Base-by-base conservation (phyloP, 1,139 yeast species). In the Suhomyces coccinellae region DNA sequence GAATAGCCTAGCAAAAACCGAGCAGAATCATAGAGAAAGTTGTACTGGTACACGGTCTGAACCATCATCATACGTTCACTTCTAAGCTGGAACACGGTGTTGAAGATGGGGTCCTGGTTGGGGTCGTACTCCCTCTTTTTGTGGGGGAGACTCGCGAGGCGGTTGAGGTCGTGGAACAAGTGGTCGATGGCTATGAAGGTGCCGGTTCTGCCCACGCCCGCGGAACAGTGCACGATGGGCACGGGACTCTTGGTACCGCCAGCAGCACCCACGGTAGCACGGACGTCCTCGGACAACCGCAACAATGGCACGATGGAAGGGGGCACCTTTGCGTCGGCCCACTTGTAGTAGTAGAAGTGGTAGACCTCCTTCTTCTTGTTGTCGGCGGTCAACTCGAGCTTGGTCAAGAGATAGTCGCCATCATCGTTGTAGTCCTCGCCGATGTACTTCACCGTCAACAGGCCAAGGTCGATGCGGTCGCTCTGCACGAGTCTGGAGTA, bases 201-300 rank as follows among this genome's bases (percentile, higher is more conserved):
- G 1, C 95, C 95, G 0, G 95, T 82, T 47, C 95, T 69, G 5
- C 95, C 95, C 16, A 87, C 90, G 0, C 95, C 95, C 0, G 95
- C 95, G 2, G 93, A 85, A 56, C 95, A 87, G 59, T 87, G 95
- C 2, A 85, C 83, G 8, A 75, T 65, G 2, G 80, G 80, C 0
- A 61, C 53, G 1, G 65, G 58, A 4, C 26, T 35, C 15, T 12
- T 16, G 17, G 28, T 15, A 16, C 42, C 40, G 24, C 33, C 36
- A 16, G 31, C 38, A 28, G 33, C 30, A 14, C 32, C 41, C 8
- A 41, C 33, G 4, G 42, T 44, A 15, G 34, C 33, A 11, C 51
- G 48, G 7, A 73, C 56, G 14, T 62, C 62, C 11, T 52, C 48
- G 29, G 73, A 66, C 22, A 71, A 51, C 5, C 55, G 50, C 4